Evolutionary conservation across 1,139 yeast genomes (phyloP).

Genomic region (Yamadazyma atlantica): DNA sequence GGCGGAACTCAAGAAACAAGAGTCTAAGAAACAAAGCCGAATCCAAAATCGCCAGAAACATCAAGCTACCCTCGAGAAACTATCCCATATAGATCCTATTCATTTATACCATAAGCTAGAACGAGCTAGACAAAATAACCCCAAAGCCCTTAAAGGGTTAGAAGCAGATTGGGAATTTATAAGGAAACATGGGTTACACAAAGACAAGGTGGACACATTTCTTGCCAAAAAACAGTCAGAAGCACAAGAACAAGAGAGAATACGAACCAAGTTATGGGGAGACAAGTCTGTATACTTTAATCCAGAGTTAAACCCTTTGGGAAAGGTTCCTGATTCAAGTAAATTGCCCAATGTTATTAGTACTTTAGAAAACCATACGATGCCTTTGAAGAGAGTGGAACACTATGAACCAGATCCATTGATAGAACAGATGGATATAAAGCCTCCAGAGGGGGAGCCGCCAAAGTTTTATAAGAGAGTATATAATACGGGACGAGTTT

Average conservation of each 20-base stretch:
- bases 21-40: conserved; percentile 35
- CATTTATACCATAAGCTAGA: conserved; percentile 30
- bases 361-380: conserved; percentile 24
- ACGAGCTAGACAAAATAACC: conserved; percentile 13
- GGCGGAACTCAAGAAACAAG: conserved; percentile 40
- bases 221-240: conserved; percentile 18
- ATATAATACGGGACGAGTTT: conserved; percentile 25
- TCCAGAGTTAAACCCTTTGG: conserved; percentile 48
- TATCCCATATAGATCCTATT: conserved; percentile 33
- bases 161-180: conserved; percentile 45
- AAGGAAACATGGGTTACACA: conserved; percentile 32
- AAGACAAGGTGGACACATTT: conserved; percentile 26
- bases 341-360: conserved; percentile 7
- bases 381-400: conserved; percentile 32
- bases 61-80: conserved; percentile 25
- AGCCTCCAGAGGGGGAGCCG: conserved; percentile 39
- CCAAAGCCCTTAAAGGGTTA: conserved; percentile 21
- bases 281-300: conserved; percentile 41
- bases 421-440: conserved; percentile 24
- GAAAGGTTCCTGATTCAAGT: conserved; percentile 34
- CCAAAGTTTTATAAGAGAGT: conserved; percentile 43
- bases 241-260: conserved; percentile 17
- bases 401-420: conserved; percentile 28
- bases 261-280: conserved; percentile 33
- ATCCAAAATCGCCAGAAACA: conserved; percentile 42